Percentiles rank a stretch among this genome's conserved stretches.
These are phyloP conservation scores for Pleurotus djamor DNA, from an alignment of 768 basidiomycete genomes.

Conservation along the genomic window DNA sequence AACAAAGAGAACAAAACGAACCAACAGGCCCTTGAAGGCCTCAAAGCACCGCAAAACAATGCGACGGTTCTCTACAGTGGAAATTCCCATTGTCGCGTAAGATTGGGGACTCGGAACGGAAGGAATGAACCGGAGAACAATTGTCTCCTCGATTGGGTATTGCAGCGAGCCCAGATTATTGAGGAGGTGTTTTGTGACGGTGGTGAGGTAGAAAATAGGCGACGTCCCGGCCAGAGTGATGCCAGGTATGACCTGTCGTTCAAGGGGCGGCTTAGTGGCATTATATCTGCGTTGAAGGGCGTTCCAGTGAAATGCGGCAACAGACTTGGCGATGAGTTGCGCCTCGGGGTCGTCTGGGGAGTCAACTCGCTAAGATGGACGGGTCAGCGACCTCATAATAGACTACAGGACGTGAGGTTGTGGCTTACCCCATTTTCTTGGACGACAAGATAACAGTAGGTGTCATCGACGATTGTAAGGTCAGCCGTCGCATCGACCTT, in stretches of 20 bases:
- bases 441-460: too few species aligned
- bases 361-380: too few species aligned
- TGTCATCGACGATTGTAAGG: too few species aligned
- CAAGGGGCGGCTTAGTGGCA: neutral
- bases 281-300: conserved; percentile 11
- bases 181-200: conserved; percentile 17
- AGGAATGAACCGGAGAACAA: neutral
- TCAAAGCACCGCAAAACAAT: conserved; percentile 20
- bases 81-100: conserved; percentile 16
- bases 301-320: conserved; percentile 20
- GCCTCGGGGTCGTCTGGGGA: neutral
- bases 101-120: neutral
- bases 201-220: conserved; percentile 29
- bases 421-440: too few species aligned
- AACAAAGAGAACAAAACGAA: too few species aligned
- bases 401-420: too few species aligned
- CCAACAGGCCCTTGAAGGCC: conserved; percentile 13
- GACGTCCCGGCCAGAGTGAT: conserved; percentile 25
- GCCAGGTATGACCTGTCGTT: conserved; percentile 22
- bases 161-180: conserved; percentile 10
- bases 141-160: conserved; percentile 13
- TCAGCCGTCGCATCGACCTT: too few species aligned
- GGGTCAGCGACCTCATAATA: too few species aligned
- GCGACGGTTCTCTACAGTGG: conserved; percentile 18
- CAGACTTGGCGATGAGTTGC: conserved; percentile 11